Conservation (phyloP, 2,329 filamentous ascomycete species). For the Ophiostoma tasmaniense region DNA sequence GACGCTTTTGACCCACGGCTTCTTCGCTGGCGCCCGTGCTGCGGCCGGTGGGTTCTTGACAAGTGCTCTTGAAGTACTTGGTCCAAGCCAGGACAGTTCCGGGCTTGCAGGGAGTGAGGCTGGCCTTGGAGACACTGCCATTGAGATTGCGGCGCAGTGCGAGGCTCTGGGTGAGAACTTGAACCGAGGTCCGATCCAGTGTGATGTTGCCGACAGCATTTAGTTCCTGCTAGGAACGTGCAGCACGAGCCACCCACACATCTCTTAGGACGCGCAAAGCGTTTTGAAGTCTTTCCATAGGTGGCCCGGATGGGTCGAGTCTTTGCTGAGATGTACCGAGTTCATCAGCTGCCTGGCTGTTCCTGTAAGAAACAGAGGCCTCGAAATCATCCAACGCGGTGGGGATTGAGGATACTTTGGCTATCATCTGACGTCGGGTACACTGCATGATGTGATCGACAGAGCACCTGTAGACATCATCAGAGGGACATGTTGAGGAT, state of each 20-base stretch:
- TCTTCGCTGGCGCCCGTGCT: not conserved
- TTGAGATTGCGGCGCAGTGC: not conserved
- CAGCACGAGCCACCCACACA: constrained; percentile 5
- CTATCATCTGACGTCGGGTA: not conserved
- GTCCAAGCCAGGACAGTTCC: constrained; percentile 18
- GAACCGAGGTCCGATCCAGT: not conserved
- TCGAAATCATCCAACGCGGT: not conserved
- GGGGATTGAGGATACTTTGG: not conserved
- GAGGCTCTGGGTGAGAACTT: constrained; percentile 15
- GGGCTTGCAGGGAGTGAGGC: not conserved
- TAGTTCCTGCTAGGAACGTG: not conserved
- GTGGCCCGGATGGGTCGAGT: not conserved
- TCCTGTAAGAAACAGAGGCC: not conserved
- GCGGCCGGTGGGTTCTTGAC: not conserved
- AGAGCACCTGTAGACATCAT: constrained; percentile 7
- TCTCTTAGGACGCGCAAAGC: not conserved
- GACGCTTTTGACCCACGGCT: not conserved
- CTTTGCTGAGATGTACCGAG: not conserved
- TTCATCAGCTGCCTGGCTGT: not conserved
- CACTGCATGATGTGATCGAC: constrained; percentile 4
- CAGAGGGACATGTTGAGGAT: not conserved
- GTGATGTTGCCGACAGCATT: constrained; percentile 2
- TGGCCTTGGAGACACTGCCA: not conserved
- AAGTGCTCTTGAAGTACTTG: constrained; percentile 19
- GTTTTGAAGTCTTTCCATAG: not conserved